Evolutionary conservation across 78 protist species (phyloP).

Genomic region (Capsaspora owczarzaki): DNA sequence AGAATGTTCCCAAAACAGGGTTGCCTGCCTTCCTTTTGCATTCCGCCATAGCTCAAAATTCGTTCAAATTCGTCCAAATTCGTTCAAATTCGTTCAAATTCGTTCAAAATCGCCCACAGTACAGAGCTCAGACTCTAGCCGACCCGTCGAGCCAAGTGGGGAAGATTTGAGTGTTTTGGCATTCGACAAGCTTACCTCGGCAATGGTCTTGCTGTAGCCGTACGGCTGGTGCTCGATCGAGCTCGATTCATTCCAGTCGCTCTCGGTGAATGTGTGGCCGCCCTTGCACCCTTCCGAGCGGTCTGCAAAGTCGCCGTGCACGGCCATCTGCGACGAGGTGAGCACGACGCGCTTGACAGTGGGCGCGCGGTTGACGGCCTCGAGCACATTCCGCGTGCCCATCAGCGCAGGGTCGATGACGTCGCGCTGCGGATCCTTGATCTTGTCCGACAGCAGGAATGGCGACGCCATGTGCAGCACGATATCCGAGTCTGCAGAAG

Average conservation of each 20-base stretch:
- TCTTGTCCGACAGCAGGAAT: neutral
- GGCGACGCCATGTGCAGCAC: constrained; percentile 50
- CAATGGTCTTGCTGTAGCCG: constrained; percentile 10
- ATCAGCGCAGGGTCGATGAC: constrained; percentile 30
- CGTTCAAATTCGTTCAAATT: too few relatives aligned
- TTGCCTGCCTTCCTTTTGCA: too few relatives aligned
- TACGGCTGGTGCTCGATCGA: neutral
- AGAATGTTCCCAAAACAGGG: too few relatives aligned
- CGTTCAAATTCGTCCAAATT: too few relatives aligned
- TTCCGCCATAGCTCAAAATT: too few relatives aligned
- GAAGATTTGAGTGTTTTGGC: too few relatives aligned
- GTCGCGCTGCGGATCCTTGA: neutral
- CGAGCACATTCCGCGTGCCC: constrained; percentile 24
- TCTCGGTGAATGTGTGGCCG: constrained; percentile 19
- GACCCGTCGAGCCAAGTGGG: too few relatives aligned
- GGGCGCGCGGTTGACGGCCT: neutral
- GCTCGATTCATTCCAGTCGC: constrained; percentile 15
- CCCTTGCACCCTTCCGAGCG: too few relatives aligned
- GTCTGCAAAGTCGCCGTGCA: neutral
- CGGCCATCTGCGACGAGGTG: constrained; percentile 12
- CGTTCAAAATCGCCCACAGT: too few relatives aligned
- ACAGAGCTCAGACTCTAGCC: too few relatives aligned
- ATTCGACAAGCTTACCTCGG: constrained; percentile 12
- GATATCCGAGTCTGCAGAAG: neutral
- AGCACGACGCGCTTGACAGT: constrained; percentile 26